phyloP scores from a whole-genome alignment of 192 early-diverging fungal species.

The Jimgerdemannia lactiflua region DNA sequence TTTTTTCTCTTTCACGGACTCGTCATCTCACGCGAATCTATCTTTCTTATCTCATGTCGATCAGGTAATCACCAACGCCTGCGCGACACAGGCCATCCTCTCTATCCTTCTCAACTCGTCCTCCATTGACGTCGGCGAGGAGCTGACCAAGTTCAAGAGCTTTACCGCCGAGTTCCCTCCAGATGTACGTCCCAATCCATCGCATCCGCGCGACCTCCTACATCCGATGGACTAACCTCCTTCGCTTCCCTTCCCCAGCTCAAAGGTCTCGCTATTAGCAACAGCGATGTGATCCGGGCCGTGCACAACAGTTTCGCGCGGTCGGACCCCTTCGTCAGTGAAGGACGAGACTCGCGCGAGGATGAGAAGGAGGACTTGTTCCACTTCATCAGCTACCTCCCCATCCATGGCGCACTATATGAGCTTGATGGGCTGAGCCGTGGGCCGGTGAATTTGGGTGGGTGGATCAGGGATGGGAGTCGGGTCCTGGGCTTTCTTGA shows the following conservation, averaged over 20 bases:
- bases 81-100: constrained; percentile 84
- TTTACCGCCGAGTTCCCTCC: constrained; percentile 71
- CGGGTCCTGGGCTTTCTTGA: not conserved
- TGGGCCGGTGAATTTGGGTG: constrained; percentile 62
- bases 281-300: constrained; percentile 69
- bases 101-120: constrained; percentile 68
- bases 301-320: constrained; percentile 84
- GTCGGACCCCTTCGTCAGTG: constrained; percentile 73
- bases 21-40: not conserved
- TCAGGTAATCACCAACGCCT: constrained; percentile 81
- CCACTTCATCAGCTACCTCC: constrained; percentile 80
- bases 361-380: constrained; percentile 72
- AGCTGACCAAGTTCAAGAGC: constrained; percentile 61
- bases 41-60: not conserved
- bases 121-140: constrained; percentile 68
- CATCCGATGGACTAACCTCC: not conserved
- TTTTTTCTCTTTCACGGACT: too few species aligned
- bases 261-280: constrained; percentile 76
- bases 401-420: constrained; percentile 66
- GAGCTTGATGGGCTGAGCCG: constrained; percentile 76
- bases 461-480: not conserved
- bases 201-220: not conserved
- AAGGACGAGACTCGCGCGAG: constrained; percentile 45
- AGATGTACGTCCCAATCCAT: constrained; percentile 42
- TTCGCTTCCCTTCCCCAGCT: constrained; percentile 28